Conservation (phyloP, 2,329 filamentous ascomycete genomes). For the Pseudocercospora crystallina region DNA sequence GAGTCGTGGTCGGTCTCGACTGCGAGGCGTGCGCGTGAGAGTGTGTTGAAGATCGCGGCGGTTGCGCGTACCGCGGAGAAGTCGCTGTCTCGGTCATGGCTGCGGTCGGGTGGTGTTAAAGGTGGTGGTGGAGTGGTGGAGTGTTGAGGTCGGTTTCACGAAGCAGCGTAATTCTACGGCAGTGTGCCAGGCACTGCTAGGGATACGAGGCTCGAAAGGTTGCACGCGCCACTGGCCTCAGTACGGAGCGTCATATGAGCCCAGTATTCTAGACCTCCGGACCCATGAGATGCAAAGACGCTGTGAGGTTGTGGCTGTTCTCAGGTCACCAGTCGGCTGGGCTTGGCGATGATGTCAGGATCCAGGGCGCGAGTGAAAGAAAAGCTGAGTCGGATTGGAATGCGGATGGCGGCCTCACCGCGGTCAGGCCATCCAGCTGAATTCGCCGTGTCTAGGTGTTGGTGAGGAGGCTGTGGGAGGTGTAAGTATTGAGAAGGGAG, state of each 20-base stretch:
- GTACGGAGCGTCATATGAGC: not conserved
- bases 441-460: no score
- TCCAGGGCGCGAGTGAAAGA: no score
- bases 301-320: no score
- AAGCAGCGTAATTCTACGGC: not conserved
- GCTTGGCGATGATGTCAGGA: no score
- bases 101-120: slow-evolving; percentile 2
- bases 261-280: not conserved
- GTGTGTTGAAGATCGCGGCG: slow-evolving; percentile 5
- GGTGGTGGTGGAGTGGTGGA: not conserved
- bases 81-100: slow-evolving; percentile 27
- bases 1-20: slow-evolving; percentile 14
- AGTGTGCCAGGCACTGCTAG: not conserved
- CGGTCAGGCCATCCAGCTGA: no score
- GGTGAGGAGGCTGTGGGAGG: no score
- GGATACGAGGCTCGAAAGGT: not conserved
- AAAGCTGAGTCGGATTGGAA: no score
- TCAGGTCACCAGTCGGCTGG: no score
- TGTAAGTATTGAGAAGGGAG: no score
- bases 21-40: slow-evolving; percentile 1
- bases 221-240: slow-evolving; percentile 1
- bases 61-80: slow-evolving; percentile 23
- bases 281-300: no score
- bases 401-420: no score
- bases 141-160: not conserved